phyloP scores from a whole-genome alignment of 2,329 filamentous ascomycete genomes.

The Didymella pomorum region DNA sequence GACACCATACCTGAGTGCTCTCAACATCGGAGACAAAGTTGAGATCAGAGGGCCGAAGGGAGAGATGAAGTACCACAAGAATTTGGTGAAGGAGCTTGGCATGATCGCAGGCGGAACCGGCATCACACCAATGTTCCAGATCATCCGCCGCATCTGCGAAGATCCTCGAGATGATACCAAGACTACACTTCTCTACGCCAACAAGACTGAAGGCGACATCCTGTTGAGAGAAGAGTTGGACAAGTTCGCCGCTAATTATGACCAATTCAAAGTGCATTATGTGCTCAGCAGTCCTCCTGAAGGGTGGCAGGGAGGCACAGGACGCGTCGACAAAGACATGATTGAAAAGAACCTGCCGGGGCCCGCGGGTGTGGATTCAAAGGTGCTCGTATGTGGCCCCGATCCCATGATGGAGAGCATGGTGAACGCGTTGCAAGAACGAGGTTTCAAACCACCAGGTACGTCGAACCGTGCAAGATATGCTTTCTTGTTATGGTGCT shows the following conservation, averaged over 20 bases:
- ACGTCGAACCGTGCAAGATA: background rate
- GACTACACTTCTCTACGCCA: conserved; percentile 67
- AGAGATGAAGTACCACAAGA: conserved; percentile 47
- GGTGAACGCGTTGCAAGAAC: conserved; percentile 20
- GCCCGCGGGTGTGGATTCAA: conserved; percentile 55
- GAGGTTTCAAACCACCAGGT: conserved; percentile 27
- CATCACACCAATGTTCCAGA: conserved; percentile 67
- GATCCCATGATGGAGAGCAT: conserved; percentile 40
- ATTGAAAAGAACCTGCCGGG: conserved; percentile 60
- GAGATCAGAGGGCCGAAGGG: conserved; percentile 65
- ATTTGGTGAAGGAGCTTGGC: conserved; percentile 55
- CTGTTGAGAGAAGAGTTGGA: conserved; percentile 66
- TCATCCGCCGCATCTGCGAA: conserved; percentile 70
- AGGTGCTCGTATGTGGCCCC: conserved; percentile 67
- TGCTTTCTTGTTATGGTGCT: background rate
- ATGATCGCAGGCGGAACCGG: conserved; percentile 65
- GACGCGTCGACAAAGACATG: conserved; percentile 54
- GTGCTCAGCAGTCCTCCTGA: conserved; percentile 53
- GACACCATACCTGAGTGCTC: conserved; percentile 57
- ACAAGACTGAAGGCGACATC: conserved; percentile 66
- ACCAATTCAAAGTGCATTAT: conserved; percentile 65
- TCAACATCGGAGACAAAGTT: conserved; percentile 60
- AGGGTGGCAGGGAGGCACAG: conserved; percentile 19
- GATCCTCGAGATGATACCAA: conserved; percentile 65
- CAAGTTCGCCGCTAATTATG: conserved; percentile 59